A percentile compares a stretch with the other conserved stretches of the same genome.
Evolutionary conservation across 208 protist genomes (phyloP).

Genomic region (Crithidia mellificae): DNA sequence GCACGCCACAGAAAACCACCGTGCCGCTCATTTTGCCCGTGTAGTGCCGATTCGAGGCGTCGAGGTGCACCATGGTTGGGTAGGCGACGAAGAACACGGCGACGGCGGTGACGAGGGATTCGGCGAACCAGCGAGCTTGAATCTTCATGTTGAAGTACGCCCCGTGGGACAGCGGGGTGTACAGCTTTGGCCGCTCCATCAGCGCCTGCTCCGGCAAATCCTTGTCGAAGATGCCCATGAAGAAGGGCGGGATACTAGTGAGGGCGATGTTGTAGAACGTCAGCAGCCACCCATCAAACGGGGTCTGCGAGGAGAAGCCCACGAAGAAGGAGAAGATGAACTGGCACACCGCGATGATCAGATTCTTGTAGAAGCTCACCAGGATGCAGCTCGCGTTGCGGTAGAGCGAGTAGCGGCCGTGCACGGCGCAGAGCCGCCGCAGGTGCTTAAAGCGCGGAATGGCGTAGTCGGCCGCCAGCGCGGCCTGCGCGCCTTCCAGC

Average conservation of each 20-base stretch:
- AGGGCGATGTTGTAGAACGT: constrained; percentile 89
- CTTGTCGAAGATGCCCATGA: constrained; percentile 93
- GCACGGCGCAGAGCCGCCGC: constrained; percentile 91
- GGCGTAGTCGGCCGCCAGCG: constrained; percentile 92
- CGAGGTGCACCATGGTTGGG: constrained; percentile 39
- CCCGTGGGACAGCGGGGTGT: constrained; percentile 60
- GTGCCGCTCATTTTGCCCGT: constrained; percentile 62
- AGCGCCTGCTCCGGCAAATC: constrained; percentile 83
- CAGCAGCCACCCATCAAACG: constrained; percentile 90
- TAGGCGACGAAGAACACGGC: constrained; percentile 69
- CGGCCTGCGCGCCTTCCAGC: constrained; percentile 96
- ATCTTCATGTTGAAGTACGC: constrained; percentile 75
- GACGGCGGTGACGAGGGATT: constrained; percentile 62
- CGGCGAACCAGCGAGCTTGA: constrained; percentile 57
- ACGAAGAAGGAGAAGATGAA: constrained; percentile 91
- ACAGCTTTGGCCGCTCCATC: constrained; percentile 70
- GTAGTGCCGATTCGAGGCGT: constrained; percentile 41
- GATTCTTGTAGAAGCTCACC: constrained; percentile 98
- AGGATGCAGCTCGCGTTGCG: constrained; percentile 93
- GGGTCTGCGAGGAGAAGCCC: constrained; percentile 89
- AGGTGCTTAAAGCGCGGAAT: constrained; percentile 95
- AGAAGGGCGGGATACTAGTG: constrained; percentile 87
- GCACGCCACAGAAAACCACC: constrained; percentile 65
- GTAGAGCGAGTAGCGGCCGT: constrained; percentile 94
- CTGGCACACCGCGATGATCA: constrained; percentile 87